phyloP scores from a whole-genome alignment of 108 stramenopile species.

The Schizochytrium sp. region DNA sequence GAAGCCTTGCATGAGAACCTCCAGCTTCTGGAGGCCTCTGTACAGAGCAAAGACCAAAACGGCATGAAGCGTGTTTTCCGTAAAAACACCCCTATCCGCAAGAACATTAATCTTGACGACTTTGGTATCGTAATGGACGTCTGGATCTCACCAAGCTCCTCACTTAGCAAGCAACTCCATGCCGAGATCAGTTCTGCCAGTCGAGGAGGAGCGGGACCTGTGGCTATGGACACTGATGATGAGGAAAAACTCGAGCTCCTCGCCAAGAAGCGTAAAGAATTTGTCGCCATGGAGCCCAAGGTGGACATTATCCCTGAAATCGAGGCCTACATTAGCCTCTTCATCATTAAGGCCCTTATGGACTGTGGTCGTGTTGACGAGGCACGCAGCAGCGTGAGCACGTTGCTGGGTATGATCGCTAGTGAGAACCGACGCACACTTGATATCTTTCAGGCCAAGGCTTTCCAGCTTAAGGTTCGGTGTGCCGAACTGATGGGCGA shows the following conservation, averaged over 20 bases:
- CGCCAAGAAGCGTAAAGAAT: not conserved
- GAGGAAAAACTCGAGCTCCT: not conserved
- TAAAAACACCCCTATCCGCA: slow-evolving; percentile 10
- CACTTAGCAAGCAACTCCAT: slow-evolving; percentile 1
- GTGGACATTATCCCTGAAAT: slow-evolving; percentile 17
- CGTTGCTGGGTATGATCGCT: not conserved
- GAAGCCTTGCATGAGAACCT: slow-evolving; percentile 45
- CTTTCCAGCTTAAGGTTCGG: slow-evolving; percentile 59
- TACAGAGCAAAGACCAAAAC: not conserved
- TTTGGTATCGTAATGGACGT: not conserved
- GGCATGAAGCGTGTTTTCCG: slow-evolving; percentile 35
- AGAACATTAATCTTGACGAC: not conserved
- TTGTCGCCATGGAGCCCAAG: not conserved
- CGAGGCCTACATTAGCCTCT: not conserved
- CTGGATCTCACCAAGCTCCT: not conserved
- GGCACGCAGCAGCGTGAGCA: not conserved
- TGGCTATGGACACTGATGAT: not conserved
- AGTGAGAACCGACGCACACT: slow-evolving; percentile 63
- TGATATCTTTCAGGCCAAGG: slow-evolving; percentile 65
- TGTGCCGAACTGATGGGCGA: slow-evolving; percentile 39
- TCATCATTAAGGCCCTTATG: not conserved
- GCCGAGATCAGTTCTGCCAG: not conserved
- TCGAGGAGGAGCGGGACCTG: not conserved
- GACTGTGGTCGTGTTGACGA: not conserved
- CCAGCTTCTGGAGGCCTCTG: slow-evolving; percentile 18